These are phyloP conservation scores for Claviceps spartinae DNA, from an alignment of 2,329 filamentous ascomycete genomes.

Conservation along the genomic window DNA sequence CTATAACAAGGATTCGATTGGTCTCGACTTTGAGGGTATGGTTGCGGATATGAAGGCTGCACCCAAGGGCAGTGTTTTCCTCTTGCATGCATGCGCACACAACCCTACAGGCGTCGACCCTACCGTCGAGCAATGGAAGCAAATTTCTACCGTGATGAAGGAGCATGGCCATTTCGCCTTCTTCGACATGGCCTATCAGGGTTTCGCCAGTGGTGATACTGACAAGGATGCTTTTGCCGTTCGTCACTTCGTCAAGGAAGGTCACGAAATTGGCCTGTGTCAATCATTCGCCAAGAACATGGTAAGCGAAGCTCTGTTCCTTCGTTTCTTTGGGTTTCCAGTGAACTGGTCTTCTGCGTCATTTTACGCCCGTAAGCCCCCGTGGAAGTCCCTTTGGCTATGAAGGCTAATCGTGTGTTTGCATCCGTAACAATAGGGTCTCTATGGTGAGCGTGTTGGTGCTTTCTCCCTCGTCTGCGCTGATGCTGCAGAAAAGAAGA, in stretches of 20 bases:
- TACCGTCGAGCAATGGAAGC: conserved; percentile 78
- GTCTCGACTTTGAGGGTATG: conserved; percentile 92
- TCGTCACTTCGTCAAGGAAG: conserved; percentile 83
- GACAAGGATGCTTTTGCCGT: conserved; percentile 89
- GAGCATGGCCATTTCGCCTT: conserved; percentile 80
- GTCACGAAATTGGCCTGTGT: conserved; percentile 74
- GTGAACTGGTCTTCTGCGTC: neutral
- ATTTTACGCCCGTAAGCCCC: neutral
- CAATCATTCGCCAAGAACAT: conserved; percentile 99
- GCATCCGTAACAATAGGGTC: conserved; percentile 43
- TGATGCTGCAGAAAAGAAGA: conserved; percentile 81
- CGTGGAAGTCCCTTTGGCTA: neutral
- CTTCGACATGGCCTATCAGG: conserved; percentile 99
- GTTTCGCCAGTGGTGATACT: conserved; percentile 86
- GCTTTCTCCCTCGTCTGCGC: conserved; percentile 88
- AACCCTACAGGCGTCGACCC: conserved; percentile 97
- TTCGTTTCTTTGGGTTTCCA: neutral
- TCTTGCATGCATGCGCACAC: conserved; percentile 95
- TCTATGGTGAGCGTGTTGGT: conserved; percentile 95
- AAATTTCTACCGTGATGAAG: conserved; percentile 81
- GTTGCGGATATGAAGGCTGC: conserved; percentile 80
- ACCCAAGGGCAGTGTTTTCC: conserved; percentile 73
- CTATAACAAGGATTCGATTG: conserved; percentile 98
- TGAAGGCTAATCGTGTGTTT: neutral
- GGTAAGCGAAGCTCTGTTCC: conserved; percentile 33